phyloP scores from a whole-genome alignment of 192 early-diverging fungal species.

The Neocallimastix lanati region DNA sequence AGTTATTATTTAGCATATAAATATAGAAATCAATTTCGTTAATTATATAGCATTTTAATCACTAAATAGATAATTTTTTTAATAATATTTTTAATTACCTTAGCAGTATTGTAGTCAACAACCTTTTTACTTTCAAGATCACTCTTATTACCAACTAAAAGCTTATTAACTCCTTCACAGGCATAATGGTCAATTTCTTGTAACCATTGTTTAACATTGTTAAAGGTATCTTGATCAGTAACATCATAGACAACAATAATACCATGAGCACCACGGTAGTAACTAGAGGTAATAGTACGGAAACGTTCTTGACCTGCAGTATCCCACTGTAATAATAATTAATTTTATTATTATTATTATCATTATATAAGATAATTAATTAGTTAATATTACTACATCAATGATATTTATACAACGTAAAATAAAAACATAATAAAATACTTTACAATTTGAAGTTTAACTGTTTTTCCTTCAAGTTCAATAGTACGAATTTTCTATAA shows the following conservation, averaged over 20 bases:
- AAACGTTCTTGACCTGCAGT: slow-evolving; percentile 97
- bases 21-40: no score
- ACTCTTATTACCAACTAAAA: slow-evolving; percentile 96
- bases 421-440: no score
- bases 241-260: slow-evolving; percentile 99
- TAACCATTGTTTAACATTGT: slow-evolving; percentile 95
- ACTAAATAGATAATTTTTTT: no score
- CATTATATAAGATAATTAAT: background rate
- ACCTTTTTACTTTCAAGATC: slow-evolving; percentile 87
- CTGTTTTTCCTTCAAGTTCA: slow-evolving; percentile 94
- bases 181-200: slow-evolving; percentile 98
- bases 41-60: no score
- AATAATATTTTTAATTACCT: no score
- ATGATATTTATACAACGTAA: no score
- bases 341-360: no score
- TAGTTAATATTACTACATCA: background rate
- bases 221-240: slow-evolving; percentile 85
- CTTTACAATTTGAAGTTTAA: slow-evolving; percentile 94
- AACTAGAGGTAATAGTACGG: slow-evolving; percentile 94
- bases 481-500: slow-evolving; percentile 92
- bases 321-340: no score
- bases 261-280: slow-evolving; percentile 95
- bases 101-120: slow-evolving; percentile 56
- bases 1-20: no score
- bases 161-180: slow-evolving; percentile 90